Conservation (phyloP, 2,329 filamentous ascomycete species). For the Aspergillus persii region DNA sequence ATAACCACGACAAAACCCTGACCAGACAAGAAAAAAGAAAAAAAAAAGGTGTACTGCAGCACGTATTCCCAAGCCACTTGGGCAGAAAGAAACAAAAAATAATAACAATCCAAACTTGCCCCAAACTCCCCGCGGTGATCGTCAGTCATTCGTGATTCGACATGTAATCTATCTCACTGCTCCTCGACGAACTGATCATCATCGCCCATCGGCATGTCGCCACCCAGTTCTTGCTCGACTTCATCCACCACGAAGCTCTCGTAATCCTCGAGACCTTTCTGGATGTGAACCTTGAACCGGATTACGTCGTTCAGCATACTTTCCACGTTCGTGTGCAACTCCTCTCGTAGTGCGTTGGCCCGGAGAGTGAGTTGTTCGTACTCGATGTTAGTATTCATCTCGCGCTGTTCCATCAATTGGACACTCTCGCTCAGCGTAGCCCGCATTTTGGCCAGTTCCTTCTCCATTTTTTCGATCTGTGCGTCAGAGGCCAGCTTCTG, state of each 20-base stretch:
- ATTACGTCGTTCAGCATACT: constrained; percentile 95
- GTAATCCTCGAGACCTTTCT: constrained; percentile 89
- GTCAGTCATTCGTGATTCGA: constrained; percentile 7
- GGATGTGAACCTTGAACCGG: constrained; percentile 96
- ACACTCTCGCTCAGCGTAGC: constrained; percentile 79
- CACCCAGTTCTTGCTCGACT: constrained; percentile 79
- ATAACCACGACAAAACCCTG: neutral
- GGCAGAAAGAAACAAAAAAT: neutral
- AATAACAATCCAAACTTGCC: neutral
- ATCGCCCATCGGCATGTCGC: constrained; percentile 52
- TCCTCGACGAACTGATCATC: constrained; percentile 13
- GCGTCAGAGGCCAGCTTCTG: constrained; percentile 87
- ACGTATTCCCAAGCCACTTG: neutral
- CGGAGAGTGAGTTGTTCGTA: constrained; percentile 89
- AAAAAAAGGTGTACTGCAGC: neutral
- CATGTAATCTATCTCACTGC: neutral
- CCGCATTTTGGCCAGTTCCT: constrained; percentile 92
- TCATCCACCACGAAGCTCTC: constrained; percentile 92
- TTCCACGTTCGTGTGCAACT: constrained; percentile 96
- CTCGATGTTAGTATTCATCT: constrained; percentile 96
- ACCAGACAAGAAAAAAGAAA: neutral
- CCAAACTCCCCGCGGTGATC: neutral
- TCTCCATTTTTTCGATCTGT: constrained; percentile 98
- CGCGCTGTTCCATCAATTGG: constrained; percentile 86
- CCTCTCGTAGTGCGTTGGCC: constrained; percentile 82